Evolutionary conservation across 2,329 filamentous ascomycete species (phyloP).

Genomic region (Neurospora sp.): DNA sequence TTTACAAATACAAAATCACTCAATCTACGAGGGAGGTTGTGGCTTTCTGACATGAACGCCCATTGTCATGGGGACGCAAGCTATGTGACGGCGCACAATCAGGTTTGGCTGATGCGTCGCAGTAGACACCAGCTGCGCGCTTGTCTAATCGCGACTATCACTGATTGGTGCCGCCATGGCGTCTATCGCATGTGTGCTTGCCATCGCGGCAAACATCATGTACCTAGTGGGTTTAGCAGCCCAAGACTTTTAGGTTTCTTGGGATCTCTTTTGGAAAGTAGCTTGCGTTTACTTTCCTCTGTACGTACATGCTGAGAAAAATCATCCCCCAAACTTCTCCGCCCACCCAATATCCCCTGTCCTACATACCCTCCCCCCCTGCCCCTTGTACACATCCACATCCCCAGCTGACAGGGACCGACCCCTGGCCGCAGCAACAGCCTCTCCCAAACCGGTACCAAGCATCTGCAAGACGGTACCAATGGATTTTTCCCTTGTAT

Average conservation of each 20-base stretch:
- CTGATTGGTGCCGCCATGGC: neutral
- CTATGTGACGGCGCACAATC: neutral
- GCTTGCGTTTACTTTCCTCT: neutral
- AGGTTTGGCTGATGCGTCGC: neutral
- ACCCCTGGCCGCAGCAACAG: conserved; percentile 7
- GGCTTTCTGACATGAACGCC: neutral
- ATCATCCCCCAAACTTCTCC: neutral
- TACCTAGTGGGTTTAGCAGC: neutral
- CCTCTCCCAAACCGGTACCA: conserved; percentile 13
- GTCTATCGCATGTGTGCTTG: neutral
- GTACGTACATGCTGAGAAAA: neutral
- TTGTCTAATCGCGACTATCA: neutral
- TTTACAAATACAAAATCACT: neutral
- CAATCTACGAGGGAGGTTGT: neutral
- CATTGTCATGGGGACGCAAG: neutral
- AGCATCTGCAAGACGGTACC: conserved; percentile 13
- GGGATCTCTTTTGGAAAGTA: neutral
- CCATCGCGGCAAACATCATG: neutral
- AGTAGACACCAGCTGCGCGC: neutral
- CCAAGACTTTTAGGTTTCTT: neutral
- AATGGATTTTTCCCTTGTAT: conserved; percentile 10
- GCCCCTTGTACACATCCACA: neutral
- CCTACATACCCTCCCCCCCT: neutral
- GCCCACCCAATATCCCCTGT: neutral
- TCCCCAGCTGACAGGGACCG: conserved; percentile 9